A percentile compares a stretch with the other conserved stretches of the same genome.
Conservation (phyloP, 2,329 filamentous ascomycete species). For the Microcyclosporella mali region DNA sequence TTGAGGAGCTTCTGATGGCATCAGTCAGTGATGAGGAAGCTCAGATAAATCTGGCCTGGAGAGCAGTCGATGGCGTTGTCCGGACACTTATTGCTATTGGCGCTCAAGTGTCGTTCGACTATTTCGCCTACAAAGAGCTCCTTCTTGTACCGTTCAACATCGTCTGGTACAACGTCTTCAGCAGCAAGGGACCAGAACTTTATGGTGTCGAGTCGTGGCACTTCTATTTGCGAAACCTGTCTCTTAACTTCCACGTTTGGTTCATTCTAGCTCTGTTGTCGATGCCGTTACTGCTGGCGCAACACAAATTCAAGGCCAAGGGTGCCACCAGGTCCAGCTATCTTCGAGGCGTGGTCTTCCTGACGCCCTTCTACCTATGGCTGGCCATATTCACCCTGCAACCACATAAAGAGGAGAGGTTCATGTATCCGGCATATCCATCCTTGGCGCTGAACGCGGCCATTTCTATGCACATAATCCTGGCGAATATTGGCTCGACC, state of each 20-base stretch:
- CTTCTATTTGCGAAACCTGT: conserved; percentile 87
- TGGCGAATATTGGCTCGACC: conserved; percentile 66
- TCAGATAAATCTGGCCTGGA: conserved; percentile 51
- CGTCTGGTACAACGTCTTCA: conserved; percentile 91
- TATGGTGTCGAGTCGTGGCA: conserved; percentile 97
- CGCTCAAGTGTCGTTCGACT: conserved; percentile 66
- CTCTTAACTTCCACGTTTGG: conserved; percentile 95
- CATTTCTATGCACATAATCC: conserved; percentile 71
- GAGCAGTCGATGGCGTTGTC: conserved; percentile 61
- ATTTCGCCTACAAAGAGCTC: conserved; percentile 81
- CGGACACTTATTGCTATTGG: conserved; percentile 62
- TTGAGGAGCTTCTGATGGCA: conserved; percentile 64
- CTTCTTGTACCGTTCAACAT: conserved; percentile 85
- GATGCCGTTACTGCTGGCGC: conserved; percentile 67
- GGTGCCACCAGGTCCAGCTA: conserved; percentile 61
- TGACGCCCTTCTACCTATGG: conserved; percentile 91
- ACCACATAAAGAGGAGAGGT: conserved; percentile 95
- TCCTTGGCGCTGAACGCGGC: conserved; percentile 85
- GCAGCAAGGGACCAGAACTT: conserved; percentile 71
- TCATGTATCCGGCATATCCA: conserved; percentile 97
- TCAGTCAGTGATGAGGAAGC: conserved; percentile 33
- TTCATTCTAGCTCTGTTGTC: conserved; percentile 71
- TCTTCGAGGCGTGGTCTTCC: conserved; percentile 69
- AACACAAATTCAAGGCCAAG: conserved; percentile 60
- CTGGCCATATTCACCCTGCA: conserved; percentile 83